Evolutionary conservation across 2,329 filamentous ascomycete species (phyloP).

Genomic region (Verticillium nonalfalfae): DNA sequence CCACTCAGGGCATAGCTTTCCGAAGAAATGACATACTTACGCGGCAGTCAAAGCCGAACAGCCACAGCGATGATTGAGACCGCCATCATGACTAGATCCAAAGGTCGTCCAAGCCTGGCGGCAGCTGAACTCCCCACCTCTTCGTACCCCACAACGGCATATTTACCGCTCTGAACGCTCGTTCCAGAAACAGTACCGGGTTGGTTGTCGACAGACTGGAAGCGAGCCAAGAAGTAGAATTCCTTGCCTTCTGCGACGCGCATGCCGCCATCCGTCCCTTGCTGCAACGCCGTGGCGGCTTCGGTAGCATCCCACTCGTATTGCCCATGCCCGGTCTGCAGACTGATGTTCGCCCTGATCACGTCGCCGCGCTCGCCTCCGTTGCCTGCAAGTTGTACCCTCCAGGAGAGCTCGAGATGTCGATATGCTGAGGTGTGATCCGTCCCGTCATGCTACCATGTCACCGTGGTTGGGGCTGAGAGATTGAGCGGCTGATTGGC

Average conservation of each 20-base stretch:
- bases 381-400: background rate
- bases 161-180: background rate
- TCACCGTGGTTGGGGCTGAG: background rate
- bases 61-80: background rate
- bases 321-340: background rate
- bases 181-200: background rate
- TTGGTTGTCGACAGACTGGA: background rate
- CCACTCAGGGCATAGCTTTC: too few relatives aligned
- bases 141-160: background rate
- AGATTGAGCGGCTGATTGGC: background rate
- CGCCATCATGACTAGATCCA: too few relatives aligned
- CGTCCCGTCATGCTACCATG: background rate
- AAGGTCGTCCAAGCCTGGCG: background rate
- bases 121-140: background rate
- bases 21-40: too few relatives aligned
- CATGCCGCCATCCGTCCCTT: background rate
- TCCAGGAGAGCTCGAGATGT: background rate
- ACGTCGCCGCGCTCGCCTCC: background rate
- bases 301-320: background rate
- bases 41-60: too few relatives aligned
- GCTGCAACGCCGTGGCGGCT: background rate
- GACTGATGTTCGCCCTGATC: background rate
- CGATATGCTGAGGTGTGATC: background rate
- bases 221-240: background rate
- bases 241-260: background rate